Evolutionary conservation across 169 alveolate species (phyloP).

Genomic region (Eimeria brunetti): DNA sequence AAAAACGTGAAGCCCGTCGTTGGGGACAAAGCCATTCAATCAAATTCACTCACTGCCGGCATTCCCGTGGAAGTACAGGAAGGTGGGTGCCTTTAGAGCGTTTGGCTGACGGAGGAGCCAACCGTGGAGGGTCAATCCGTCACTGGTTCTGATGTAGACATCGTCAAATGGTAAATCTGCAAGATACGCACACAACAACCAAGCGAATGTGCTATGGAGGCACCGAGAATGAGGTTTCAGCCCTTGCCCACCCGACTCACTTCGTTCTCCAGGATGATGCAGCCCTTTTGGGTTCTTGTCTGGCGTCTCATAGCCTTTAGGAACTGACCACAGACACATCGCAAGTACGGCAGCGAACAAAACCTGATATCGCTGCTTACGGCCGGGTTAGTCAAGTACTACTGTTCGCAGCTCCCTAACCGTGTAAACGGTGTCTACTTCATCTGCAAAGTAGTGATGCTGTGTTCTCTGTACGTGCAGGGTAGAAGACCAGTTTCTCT

Average conservation of each 20-base stretch:
- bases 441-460: not conserved
- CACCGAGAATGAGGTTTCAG: not conserved
- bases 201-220: not conserved
- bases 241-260: not conserved
- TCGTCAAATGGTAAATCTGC: conserved; percentile 77
- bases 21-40: not conserved
- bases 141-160: conserved; percentile 62
- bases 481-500: conserved; percentile 76
- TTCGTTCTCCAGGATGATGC: conserved; percentile 54
- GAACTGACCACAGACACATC: conserved; percentile 36
- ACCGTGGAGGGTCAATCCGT: conserved; percentile 69
- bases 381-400: not conserved
- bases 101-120: conserved; percentile 65
- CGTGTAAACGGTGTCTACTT: not conserved
- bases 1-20: too few relatives aligned
- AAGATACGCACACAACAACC: not conserved
- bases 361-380: not conserved
- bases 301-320: conserved; percentile 49
- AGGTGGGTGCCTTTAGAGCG: conserved; percentile 75
- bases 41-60: conserved; percentile 75
- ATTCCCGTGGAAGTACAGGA: conserved; percentile 80
- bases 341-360: not conserved
- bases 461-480: conserved; percentile 11
- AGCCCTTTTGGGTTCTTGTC: conserved; percentile 53
- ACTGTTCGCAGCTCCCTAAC: not conserved